These are phyloP conservation scores for Chytriomyces sp. DNA, from an alignment of 192 early-diverging fungal genomes.

Conservation along the genomic window DNA sequence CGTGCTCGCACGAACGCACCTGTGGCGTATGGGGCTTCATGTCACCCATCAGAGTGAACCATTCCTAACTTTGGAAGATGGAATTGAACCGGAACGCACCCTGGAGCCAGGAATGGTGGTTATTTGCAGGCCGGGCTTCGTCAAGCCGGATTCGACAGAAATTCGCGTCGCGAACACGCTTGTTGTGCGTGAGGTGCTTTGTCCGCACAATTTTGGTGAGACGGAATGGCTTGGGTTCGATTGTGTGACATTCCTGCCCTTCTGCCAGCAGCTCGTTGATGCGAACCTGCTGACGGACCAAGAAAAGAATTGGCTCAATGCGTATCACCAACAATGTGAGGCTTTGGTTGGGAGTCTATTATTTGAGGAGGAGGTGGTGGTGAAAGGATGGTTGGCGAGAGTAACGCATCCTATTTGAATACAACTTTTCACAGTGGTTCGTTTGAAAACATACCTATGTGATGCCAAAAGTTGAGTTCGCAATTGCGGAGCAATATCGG, in stretches of 20 bases:
- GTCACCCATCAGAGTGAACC: constrained; percentile 95
- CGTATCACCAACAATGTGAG: no score
- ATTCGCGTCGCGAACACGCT: constrained; percentile 96
- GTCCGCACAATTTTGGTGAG: constrained; percentile 82
- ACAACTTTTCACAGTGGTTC: no score
- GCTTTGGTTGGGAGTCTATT: no score
- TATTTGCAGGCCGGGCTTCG: constrained; percentile 96
- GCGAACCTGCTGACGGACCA: constrained; percentile 61
- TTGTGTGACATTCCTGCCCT: constrained; percentile 82
- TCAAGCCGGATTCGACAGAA: constrained; percentile 92
- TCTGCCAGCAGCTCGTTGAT: constrained; percentile 83
- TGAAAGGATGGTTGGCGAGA: no score
- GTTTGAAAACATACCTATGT: no score
- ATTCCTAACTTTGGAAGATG: no score
- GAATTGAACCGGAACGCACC: no score
- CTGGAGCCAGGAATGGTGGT: constrained; percentile 91
- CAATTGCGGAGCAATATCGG: no score
- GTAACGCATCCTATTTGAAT: no score
- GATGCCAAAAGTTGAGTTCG: no score
- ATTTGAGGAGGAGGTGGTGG: no score
- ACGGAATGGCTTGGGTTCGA: constrained; percentile 87
- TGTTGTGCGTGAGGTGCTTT: constrained; percentile 72
- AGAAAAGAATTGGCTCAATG: constrained; percentile 86
- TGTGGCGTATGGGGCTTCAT: constrained; percentile 94
- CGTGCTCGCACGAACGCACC: constrained; percentile 77